Evolutionary conservation across 352 stramenopile species (phyloP).

Genomic region (Globisporangium mamillatum): DNA sequence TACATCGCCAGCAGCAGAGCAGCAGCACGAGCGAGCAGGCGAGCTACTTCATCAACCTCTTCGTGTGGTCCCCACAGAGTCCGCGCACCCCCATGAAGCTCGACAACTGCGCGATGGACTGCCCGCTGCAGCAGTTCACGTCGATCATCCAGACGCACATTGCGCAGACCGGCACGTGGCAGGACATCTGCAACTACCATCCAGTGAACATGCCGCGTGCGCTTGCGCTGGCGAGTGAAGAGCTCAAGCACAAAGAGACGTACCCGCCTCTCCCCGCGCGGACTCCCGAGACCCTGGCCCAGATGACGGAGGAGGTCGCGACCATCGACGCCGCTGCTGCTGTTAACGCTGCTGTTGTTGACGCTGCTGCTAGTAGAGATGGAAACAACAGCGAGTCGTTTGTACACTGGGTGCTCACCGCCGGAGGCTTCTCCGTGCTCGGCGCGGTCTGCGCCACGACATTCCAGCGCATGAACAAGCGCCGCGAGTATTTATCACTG

Average conservation of each 20-base stretch:
- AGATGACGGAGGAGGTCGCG: not conserved
- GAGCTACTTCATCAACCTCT: slow-evolving; percentile 58
- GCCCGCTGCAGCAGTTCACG: slow-evolving; percentile 53
- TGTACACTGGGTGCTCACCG: slow-evolving; percentile 14
- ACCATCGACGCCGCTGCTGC: not conserved
- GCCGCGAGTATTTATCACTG: slow-evolving; percentile 19
- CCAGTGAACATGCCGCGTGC: slow-evolving; percentile 31
- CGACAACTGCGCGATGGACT: slow-evolving; percentile 54
- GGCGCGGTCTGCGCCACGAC: slow-evolving; percentile 15
- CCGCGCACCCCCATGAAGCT: slow-evolving; percentile 52
- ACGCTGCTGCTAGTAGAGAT: not conserved
- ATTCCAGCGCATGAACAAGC: slow-evolving; percentile 20
- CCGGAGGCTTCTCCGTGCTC: slow-evolving; percentile 12
- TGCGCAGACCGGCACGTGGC: slow-evolving; percentile 55
- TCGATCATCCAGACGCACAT: slow-evolving; percentile 57
- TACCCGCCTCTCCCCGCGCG: not conserved
- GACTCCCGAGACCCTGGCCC: not conserved
- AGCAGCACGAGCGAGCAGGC: not conserved
- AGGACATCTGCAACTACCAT: slow-evolving; percentile 73
- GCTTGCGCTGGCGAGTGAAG: not conserved
- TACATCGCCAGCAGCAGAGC: slow-evolving; percentile 33
- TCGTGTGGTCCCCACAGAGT: slow-evolving; percentile 67
- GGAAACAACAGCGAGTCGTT: not conserved
- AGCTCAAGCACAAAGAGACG: not conserved
- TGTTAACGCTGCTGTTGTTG: not conserved